Percentiles rank a stretch among this genome's conserved stretches.
These are phyloP conservation scores for Graphilbum ipis-grandicollis DNA, from an alignment of 2,329 filamentous ascomycete genomes.

Conservation along the genomic window DNA sequence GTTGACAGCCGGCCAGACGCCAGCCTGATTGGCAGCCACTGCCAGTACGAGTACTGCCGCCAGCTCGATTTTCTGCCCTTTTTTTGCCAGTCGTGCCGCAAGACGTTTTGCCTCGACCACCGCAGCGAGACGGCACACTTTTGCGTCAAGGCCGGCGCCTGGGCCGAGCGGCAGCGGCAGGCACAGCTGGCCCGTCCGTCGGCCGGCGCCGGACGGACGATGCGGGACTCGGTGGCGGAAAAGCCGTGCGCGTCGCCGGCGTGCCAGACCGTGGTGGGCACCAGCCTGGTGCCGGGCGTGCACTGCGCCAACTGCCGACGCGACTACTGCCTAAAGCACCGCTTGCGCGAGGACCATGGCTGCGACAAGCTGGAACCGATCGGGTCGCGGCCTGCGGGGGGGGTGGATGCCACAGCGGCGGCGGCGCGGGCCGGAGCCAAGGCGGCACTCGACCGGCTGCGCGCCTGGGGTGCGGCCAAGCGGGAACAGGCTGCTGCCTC, in stretches of 20 bases:
- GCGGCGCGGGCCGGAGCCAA: conserved; percentile 46
- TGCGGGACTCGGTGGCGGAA: conserved; percentile 37
- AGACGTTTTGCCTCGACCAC: conserved; percentile 86
- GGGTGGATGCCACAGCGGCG: conserved; percentile 6
- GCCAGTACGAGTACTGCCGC: conserved; percentile 80
- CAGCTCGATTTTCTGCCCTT: conserved; percentile 95
- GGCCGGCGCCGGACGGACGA: conserved; percentile 33
- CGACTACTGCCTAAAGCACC: conserved; percentile 63
- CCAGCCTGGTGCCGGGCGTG: conserved; percentile 47
- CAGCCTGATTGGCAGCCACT: conserved; percentile 75
- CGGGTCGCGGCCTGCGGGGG: conserved; percentile 23
- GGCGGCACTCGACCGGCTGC: conserved; percentile 59
- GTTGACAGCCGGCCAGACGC: conserved; percentile 28
- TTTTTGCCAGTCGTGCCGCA: conserved; percentile 71
- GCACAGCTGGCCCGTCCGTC: conserved; percentile 35
- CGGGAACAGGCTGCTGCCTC: conserved; percentile 48
- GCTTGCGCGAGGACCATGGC: conserved; percentile 64
- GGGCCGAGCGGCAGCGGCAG: conserved; percentile 38
- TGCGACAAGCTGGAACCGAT: conserved; percentile 57
- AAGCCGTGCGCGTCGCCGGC: conserved; percentile 49
- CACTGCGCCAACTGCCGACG: conserved; percentile 57
- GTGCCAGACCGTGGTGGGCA: conserved; percentile 59
- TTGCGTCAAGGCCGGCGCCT: conserved; percentile 41
- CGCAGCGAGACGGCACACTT: conserved; percentile 70
- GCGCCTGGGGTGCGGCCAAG: conserved; percentile 65